Evolutionary conservation across 495 filamentous ascomycete species (phyloP), one percentile per base, ranked within the genome.

Genomic region (Chaetomium tenue): DNA sequence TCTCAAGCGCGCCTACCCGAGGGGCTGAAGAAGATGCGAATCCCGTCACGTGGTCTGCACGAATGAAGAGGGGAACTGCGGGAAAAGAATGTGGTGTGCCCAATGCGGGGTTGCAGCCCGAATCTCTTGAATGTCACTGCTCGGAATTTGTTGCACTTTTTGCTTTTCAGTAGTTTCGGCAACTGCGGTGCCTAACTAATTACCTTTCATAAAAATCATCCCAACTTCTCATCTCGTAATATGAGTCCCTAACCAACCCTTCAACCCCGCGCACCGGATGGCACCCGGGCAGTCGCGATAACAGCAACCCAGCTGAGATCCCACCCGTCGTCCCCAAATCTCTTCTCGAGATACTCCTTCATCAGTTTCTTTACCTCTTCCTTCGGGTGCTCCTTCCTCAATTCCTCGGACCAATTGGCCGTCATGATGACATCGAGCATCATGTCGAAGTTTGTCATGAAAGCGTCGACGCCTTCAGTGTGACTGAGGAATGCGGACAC

Each of bases 361-460:
- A 79, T 65, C 51, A 76, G 48, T 9, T 64, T 66, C 4, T 71
- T 63, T 11, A 79, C 66, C 68, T 78, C 74, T 2, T 68, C 74
- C 56, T 58, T 63, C 15, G 69, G 70, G 57, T 77, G 77, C 33
- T 63, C 52, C 16, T 60, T 66, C 60, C 71, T 69, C 63, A 70
- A 60, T 63, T 79, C 77, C 63, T 77, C 78, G 25, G 66, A 73
- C 78, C 78, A 79, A 40, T 56, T 65, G 22, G 61, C 63, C 39
- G 65, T 67, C 59, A 77, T 68, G 57, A 78, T 62, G 74, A 72
- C 77, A 16, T 76, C 71, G 39, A 75, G 66, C 69, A 78, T 78
- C 72, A 75, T 74, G 12, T 33, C 58, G 37, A 70, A 75, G n/a
- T 42, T 66, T 11, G 48, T 9, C 6, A 80, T 50, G 53, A 72